Conservation (phyloP, 352 stramenopile genomes). For the Pythium phragmitis region DNA sequence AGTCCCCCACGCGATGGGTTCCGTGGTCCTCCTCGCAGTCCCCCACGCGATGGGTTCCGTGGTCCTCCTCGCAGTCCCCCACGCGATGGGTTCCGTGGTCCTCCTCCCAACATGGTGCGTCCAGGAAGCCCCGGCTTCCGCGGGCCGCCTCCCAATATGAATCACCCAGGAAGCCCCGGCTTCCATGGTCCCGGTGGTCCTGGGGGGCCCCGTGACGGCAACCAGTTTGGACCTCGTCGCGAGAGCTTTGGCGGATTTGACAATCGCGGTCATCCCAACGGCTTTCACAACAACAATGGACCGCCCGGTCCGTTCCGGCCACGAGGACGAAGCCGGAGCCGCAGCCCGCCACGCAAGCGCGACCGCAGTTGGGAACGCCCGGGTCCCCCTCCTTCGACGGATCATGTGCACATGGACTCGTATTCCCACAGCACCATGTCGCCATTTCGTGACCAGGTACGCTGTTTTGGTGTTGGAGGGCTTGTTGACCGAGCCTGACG, state of each 20-base stretch:
- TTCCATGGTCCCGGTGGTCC: conserved; percentile 6
- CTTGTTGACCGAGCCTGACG: background rate
- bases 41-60: conserved; percentile 5
- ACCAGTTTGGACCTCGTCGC: conserved; percentile 8
- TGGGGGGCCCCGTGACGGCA: conserved; percentile 10
- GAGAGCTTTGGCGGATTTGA: conserved; percentile 20
- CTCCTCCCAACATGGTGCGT: conserved; percentile 9
- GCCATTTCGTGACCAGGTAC: background rate
- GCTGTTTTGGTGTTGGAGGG: background rate
- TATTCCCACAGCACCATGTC: conserved; percentile 5
- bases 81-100: conserved; percentile 1
- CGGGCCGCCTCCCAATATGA: conserved; percentile 9
- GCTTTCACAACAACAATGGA: conserved; percentile 17
- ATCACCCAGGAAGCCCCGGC: conserved; percentile 6
- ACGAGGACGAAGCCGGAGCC: conserved; percentile 30
- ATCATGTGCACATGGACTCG: conserved; percentile 12
- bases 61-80: conserved; percentile 3
- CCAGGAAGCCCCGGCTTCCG: conserved; percentile 9
- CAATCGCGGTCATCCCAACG: conserved; percentile 9
- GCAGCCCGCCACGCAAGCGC: conserved; percentile 25
- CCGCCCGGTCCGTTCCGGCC: conserved; percentile 9
- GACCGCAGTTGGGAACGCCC: conserved; percentile 28
- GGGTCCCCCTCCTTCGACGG: background rate
- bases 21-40: conserved; percentile 9
- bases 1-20: too few species aligned